These are phyloP conservation scores for Caryopteris hybrid DNA, from an alignment of 305 asterid species.

Conservation along the genomic window DNA sequence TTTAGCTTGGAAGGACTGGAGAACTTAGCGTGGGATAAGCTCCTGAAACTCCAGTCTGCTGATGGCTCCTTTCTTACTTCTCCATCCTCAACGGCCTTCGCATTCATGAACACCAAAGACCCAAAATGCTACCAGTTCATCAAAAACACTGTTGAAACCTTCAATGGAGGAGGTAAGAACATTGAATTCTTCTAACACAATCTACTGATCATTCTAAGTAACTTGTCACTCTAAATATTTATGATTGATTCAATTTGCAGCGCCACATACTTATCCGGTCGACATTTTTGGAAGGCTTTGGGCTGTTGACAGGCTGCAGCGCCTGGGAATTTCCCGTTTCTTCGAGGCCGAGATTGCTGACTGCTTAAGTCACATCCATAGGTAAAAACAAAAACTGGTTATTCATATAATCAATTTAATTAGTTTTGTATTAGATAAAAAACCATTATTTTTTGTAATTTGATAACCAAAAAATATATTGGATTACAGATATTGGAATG, in stretches of 20 bases:
- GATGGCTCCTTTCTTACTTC: slow-evolving; percentile 33
- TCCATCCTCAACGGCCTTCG: slow-evolving; percentile 38
- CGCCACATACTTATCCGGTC: slow-evolving; percentile 34
- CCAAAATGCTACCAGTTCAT: slow-evolving; percentile 27
- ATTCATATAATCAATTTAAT: background rate
- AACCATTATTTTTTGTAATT: no score
- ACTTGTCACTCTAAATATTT: no score
- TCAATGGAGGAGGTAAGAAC: slow-evolving; percentile 39
- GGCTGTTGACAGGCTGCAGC: slow-evolving; percentile 31
- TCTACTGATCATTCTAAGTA: no score
- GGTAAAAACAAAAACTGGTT: no score
- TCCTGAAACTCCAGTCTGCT: slow-evolving; percentile 19
- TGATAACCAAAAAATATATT: no score
- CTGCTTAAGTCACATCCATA: slow-evolving; percentile 30
- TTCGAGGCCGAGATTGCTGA: slow-evolving; percentile 36
- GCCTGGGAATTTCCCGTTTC: slow-evolving; percentile 48
- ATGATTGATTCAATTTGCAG: no score
- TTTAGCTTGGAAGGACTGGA: slow-evolving; percentile 36
- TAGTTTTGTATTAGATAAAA: no score
- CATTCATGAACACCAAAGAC: slow-evolving; percentile 32
- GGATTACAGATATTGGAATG: background rate
- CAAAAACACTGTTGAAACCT: slow-evolving; percentile 15
- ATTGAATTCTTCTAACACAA: no score
- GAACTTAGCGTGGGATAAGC: slow-evolving; percentile 30
- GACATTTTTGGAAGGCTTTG: slow-evolving; percentile 35